phyloP scores from a whole-genome alignment of 2,329 filamentous ascomycete genomes.

The Talaromyces sp. region DNA sequence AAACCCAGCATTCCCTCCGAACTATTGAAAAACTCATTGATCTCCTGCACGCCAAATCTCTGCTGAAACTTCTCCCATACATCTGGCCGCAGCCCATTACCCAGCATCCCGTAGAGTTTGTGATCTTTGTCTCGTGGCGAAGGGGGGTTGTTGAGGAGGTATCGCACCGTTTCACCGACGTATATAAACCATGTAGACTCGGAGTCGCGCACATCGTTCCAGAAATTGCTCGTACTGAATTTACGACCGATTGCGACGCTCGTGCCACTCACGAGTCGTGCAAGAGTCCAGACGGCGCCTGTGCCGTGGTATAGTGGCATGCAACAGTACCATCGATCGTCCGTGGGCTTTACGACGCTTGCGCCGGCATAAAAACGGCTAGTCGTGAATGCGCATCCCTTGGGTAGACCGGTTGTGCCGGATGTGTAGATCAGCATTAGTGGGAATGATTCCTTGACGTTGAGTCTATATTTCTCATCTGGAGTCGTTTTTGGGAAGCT shows the following conservation, averaged over 20 bases:
- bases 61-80: constrained; percentile 61
- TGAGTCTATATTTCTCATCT: constrained; percentile 53
- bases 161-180: constrained; percentile 73
- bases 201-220: constrained; percentile 66
- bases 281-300: constrained; percentile 59
- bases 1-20: constrained; percentile 68
- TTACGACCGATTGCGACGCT: constrained; percentile 40
- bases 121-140: constrained; percentile 46
- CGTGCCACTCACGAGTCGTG: constrained; percentile 53
- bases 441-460: constrained; percentile 53
- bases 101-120: constrained; percentile 44
- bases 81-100: constrained; percentile 56
- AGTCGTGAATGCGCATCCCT: constrained; percentile 63
- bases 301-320: constrained; percentile 79
- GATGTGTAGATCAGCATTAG: constrained; percentile 70
- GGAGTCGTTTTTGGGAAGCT: constrained; percentile 51
- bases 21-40: constrained; percentile 74
- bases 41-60: constrained; percentile 44
- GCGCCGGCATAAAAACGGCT: constrained; percentile 43
- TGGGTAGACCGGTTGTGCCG: constrained; percentile 72
- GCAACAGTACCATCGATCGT: constrained; percentile 68
- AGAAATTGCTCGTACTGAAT: constrained; percentile 69
- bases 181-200: constrained; percentile 70
- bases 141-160: constrained; percentile 64
- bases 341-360: constrained; percentile 30